Evolutionary conservation across 2,329 filamentous ascomycete genomes (phyloP), one percentile per base, ranked within the genome.

Genomic region (Alternaria sp.): DNA sequence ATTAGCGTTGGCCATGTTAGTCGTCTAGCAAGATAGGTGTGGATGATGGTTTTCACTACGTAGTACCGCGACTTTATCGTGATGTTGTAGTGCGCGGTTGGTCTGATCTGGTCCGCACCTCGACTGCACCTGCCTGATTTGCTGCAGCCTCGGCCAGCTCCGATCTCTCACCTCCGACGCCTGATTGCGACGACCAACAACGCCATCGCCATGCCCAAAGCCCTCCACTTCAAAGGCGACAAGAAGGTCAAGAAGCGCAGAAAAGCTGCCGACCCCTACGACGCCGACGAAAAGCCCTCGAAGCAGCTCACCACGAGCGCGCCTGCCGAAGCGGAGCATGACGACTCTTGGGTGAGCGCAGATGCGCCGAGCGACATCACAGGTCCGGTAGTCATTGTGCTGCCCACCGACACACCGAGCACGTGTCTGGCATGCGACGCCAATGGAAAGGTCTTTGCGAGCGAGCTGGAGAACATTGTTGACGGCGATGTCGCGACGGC

Each of bases 161-260:
- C 72, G 71, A 64, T 33, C 49, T 45, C 66, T 53, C 60, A 66
- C 25, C 51, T 63, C 67, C 60, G 67, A 66, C 47, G 58, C 63
- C 58, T 49, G 45, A 57, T 20, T 51, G 55, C 57, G 60, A 68
- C 66, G 47, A 67, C 45, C 47, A 53, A 56, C 28, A 15, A 53
- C 47, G 49, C 45, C 55, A 18, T 23, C 67, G 43, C 60, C 65
- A 96, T 96, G 92, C 90, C 97, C 72, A 97, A 97, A 80, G 90
- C 95, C 51, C 87, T 99, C 62, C 86, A 89, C 53, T 99, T 99
- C 86, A 99, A 99, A 83, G 96, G 96, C 85, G 96, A 99, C 83
- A 97, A 96, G 82, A 96, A 96, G 83, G 83, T 88, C 37, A 97
- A 96, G 82, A 97, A 97, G 85, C 88, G 93, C 79, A 97, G 97